Evolutionary conservation across 768 basidiomycete species (phyloP), one percentile per base, ranked within the genome.

Genomic region (Auricularia heimuer): DNA sequence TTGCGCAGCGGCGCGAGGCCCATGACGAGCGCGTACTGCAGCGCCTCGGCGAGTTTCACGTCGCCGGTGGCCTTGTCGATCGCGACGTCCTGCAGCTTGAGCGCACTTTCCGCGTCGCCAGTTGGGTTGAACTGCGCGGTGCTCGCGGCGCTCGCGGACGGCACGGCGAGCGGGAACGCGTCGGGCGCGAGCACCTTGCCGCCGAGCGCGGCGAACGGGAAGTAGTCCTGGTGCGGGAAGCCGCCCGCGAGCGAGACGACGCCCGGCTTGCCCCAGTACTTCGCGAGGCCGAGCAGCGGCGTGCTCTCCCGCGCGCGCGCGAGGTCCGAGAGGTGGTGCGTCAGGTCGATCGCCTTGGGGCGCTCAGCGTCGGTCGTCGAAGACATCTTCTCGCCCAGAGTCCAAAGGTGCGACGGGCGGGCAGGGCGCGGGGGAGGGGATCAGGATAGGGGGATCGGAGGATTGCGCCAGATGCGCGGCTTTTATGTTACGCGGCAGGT

Each of bases 211-310:
- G 85, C 79, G 71, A 88, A 88, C 0, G 89, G 88, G 72, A 90
- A 92, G 72, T 85, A 87, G 0, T 79, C 80, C 6, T 88, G 84
- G 66, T 77, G 80, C 0, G 91, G 90, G 33, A 88, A 70, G 12
- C 90, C 90, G 70, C 89, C 89, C 18, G 88, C 87, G 67, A 92
- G 76, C 61, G 73, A 75, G 62, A 90, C 81, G 10, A 85, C 66
- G 14, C 83, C 84, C n/a, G 83, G 82, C 51, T 76, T 76, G 3
- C 75, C 76, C 66, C 79, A 76, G 73, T 87, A 89, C 73, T 83
- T 84, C 69, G 83, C 81, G 29, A 90, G 73, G 45, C 80, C 81
- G 72, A 92, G 92, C 64, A 92, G 76, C 0, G 89, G 86, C 44
- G 84, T 86, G 3, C 75, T 66, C 33, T 69, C 61, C 51, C 88